phyloP scores from a whole-genome alignment of 2,329 filamentous ascomycete species.

The Zymoseptoria ardabiliae region DNA sequence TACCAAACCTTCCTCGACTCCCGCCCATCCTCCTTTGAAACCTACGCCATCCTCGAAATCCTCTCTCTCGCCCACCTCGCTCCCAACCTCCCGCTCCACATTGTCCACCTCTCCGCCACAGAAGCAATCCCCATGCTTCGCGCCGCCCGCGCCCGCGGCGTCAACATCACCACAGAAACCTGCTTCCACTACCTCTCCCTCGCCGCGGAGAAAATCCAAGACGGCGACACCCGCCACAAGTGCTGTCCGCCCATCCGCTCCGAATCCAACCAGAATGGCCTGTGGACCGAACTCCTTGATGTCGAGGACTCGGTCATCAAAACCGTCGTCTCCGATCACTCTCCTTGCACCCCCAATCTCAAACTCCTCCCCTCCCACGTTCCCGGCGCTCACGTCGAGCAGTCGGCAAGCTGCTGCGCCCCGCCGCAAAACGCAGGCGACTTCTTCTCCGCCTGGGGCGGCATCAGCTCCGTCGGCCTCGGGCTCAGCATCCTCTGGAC shows the following conservation, averaged over 20 bases:
- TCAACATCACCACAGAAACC: constrained; percentile 88
- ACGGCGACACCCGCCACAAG: constrained; percentile 87
- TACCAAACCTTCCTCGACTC: constrained; percentile 92
- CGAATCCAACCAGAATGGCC: constrained; percentile 69
- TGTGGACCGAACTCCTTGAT: constrained; percentile 72
- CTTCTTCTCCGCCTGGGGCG: constrained; percentile 95
- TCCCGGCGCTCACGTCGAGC: constrained; percentile 34
- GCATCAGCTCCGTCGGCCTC: constrained; percentile 87
- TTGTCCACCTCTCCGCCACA: constrained; percentile 86
- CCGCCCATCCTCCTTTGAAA: constrained; percentile 82
- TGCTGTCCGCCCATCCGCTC: constrained; percentile 89
- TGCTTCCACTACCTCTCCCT: constrained; percentile 92
- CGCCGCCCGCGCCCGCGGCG: constrained; percentile 61
- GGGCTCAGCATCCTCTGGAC: constrained; percentile 88
- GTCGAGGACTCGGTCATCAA: constrained; percentile 70
- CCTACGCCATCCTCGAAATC: constrained; percentile 81
- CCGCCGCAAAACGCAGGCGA: constrained; percentile 57
- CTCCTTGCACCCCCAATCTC: constrained; percentile 87
- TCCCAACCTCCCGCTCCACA: constrained; percentile 77
- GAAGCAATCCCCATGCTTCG: constrained; percentile 77
- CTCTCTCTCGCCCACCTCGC: constrained; percentile 72
- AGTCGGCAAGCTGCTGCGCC: constrained; percentile 29
- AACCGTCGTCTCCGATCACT: constrained; percentile 92
- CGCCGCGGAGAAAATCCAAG: constrained; percentile 69
- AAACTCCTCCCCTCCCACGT: constrained; percentile 75